Evolutionary conservation across 2,329 filamentous ascomycete species (phyloP), one percentile per base, ranked within the genome.

Genomic region (Ophiostoma triangulosporum): DNA sequence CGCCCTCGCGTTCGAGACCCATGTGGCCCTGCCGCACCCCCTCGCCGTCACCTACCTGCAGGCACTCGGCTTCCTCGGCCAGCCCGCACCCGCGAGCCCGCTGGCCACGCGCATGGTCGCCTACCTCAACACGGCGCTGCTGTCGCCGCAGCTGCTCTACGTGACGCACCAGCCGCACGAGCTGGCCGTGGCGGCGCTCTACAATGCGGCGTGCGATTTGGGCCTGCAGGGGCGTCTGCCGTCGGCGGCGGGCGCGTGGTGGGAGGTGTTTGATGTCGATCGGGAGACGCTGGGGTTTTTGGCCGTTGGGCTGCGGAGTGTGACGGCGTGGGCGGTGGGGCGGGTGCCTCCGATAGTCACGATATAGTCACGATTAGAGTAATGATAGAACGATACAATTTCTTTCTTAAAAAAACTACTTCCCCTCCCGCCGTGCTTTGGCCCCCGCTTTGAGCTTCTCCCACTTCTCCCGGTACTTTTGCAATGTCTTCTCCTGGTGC

Each of bases 201-300:
- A 97, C 65, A 79, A 88, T n/a, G 87, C 91, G 0, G 86, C 88
- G 1, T 77, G 83, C 45, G 89, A 97, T 60, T 66, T 79, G 1
- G 82, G 77, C 0, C 79, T 86, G 12, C 89, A 87, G 65, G n/a
- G n/a, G 11, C 46, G 46, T 4, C 75, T 96, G 69, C 88, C 91
- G 0, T 36, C 53, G 27, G 53, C 55, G 17, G 85, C 86, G 58
- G 80, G 78, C 48, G 83, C 88, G 58, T 98, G 93, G 93, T 98
- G 93, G 93, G 90, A 96, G 67, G 88, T 97, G 0, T 97, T 97
- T 66, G 93, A 98, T 67, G 87, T 93, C 7, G 90, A 96, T 62
- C 76, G 93, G 50, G 93, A 98, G 71, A 89, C 95, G 65, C 73
- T 98, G 33, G 93, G 93, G 0, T 97, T 97, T 61, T 68, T 97